Evolutionary conservation across 2,329 filamentous ascomycete genomes (phyloP).

Genomic region (Neofusicoccum sp.): DNA sequence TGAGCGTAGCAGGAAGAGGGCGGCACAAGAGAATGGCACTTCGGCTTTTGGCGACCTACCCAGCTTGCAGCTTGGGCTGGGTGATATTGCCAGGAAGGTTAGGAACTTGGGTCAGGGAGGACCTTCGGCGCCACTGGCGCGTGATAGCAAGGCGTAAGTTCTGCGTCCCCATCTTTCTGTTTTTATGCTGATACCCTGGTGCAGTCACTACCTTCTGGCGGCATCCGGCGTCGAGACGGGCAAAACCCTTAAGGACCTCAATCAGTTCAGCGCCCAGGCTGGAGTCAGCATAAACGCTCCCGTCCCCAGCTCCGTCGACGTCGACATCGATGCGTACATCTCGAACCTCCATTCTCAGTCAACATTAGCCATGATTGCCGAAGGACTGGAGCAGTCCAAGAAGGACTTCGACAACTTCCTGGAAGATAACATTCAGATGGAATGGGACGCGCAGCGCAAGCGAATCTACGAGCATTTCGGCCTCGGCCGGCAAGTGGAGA

Average conservation of each 20-base stretch:
- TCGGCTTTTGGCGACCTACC: conserved; percentile 72
- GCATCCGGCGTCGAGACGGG: conserved; percentile 90
- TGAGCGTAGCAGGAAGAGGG: conserved; percentile 65
- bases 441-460: conserved; percentile 92
- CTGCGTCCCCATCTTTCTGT: neutral
- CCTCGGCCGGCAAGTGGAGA: conserved; percentile 54
- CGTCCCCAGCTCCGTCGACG: conserved; percentile 46
- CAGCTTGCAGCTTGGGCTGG: conserved; percentile 83
- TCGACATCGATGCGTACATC: conserved; percentile 68
- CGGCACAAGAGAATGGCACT: conserved; percentile 61
- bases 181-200: conserved; percentile 21
- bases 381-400: conserved; percentile 84
- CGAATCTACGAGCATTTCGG: conserved; percentile 97
- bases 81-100: conserved; percentile 76
- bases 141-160: conserved; percentile 45
- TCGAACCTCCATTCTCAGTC: conserved; percentile 86
- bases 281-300: conserved; percentile 59
- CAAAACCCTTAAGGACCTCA: conserved; percentile 80
- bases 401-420: conserved; percentile 91
- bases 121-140: conserved; percentile 51
- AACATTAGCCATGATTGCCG: conserved; percentile 84
- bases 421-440: conserved; percentile 89
- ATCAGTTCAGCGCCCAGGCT: conserved; percentile 66
- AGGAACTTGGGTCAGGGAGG: conserved; percentile 76
- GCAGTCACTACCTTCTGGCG: conserved; percentile 84